These are phyloP conservation scores for Lathyrus aphaca DNA, from an alignment of 306 rosid genomes.

Conservation along the genomic window DNA sequence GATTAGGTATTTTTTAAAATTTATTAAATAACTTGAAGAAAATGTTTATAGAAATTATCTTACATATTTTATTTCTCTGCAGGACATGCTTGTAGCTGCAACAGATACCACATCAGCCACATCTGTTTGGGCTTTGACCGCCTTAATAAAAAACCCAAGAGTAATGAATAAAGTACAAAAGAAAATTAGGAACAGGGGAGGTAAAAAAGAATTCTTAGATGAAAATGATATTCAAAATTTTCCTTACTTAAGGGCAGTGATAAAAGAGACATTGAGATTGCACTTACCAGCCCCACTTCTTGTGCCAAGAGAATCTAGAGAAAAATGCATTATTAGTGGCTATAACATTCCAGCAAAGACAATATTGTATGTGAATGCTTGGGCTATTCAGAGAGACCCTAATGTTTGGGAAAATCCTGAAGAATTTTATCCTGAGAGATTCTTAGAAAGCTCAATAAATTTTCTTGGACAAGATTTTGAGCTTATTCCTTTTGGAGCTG, in stretches of 20 bases:
- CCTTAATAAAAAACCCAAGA: slow-evolving; percentile 13
- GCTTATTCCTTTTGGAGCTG: background rate
- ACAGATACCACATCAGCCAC: slow-evolving; percentile 33
- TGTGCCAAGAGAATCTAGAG: slow-evolving; percentile 20
- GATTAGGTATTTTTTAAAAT: too few species aligned
- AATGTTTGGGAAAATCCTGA: background rate
- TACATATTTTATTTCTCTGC: background rate
- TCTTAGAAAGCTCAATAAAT: background rate
- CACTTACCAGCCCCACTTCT: slow-evolving; percentile 3
- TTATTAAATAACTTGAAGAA: too few species aligned
- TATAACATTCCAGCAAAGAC: slow-evolving; percentile 31
- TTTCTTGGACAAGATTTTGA: background rate
- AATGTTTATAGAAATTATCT: background rate
- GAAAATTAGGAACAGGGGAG: slow-evolving; percentile 6
- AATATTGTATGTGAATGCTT: background rate
- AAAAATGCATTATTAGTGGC: background rate
- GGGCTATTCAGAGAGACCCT: background rate
- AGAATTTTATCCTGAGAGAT: background rate
- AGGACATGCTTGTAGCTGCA: slow-evolving; percentile 34
- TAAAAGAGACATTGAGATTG: slow-evolving; percentile 36
- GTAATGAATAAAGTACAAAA: slow-evolving; percentile 27
- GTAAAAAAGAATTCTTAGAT: background rate
- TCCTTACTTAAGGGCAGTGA: slow-evolving; percentile 15
- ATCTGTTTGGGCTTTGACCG: slow-evolving; percentile 16
- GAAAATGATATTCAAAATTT: slow-evolving; percentile 32